These are phyloP conservation scores for Aegilops sharonensis DNA, from an alignment of 176 grass and related monocot species.

Conservation along the genomic window DNA sequence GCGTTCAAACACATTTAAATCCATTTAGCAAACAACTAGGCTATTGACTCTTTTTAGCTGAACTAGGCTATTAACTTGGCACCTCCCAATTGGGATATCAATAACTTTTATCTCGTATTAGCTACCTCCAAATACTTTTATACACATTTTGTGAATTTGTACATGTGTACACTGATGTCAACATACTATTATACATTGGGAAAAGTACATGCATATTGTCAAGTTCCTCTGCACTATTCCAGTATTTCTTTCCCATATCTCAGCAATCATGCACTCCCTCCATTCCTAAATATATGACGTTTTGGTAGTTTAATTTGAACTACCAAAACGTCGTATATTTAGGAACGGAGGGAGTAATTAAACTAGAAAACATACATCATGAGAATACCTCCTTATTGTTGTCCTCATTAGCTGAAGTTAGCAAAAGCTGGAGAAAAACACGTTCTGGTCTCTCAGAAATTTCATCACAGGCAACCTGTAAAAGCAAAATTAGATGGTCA, in stretches of 20 bases:
- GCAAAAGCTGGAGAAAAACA: conserved; percentile 71
- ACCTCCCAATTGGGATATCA: not conserved
- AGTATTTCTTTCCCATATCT: conserved; percentile 18
- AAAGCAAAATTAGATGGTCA: conserved; percentile 16
- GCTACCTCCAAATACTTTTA: not conserved
- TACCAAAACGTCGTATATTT: too few species aligned
- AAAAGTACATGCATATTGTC: not conserved
- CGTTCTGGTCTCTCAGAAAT: conserved; percentile 58
- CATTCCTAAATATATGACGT: too few species aligned
- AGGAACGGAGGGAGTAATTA: not conserved
- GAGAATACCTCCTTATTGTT: conserved; percentile 62
- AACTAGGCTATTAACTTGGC: conserved; percentile 4
- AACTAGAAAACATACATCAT: conserved; percentile 6
- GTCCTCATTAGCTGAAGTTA: conserved; percentile 45
- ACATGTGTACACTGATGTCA: not conserved
- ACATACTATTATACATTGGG: not conserved
- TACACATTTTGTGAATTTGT: not conserved
- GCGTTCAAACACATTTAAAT: not conserved
- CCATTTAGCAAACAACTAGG: not conserved
- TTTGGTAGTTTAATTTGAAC: too few species aligned
- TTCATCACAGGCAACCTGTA: conserved; percentile 70
- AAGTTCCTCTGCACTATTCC: not conserved
- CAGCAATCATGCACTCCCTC: not conserved
- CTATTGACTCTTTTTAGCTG: not conserved
- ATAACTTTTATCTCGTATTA: not conserved